Conservation (phyloP, 1,284 basidiomycete genomes). For the Blastosporella zonata region DNA sequence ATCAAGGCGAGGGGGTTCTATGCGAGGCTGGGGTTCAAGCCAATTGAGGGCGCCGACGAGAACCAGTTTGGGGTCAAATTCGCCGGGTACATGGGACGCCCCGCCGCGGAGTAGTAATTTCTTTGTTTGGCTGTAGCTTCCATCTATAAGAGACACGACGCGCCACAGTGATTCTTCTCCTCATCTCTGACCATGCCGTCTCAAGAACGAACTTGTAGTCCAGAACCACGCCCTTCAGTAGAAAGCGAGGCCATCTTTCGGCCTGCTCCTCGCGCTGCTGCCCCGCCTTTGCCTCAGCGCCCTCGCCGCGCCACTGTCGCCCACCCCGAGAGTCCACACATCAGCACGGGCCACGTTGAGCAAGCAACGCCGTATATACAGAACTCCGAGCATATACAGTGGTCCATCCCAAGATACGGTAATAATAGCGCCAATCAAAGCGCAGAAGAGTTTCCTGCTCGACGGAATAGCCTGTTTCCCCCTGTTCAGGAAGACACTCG, state of each 20-base stretch:
- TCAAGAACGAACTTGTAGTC: conserved; percentile 1
- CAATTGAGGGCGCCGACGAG: conserved; percentile 45
- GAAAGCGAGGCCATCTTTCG: not conserved
- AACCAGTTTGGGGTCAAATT: conserved; percentile 48
- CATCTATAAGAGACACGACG: conserved; percentile 5
- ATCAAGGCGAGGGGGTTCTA: conserved; percentile 57
- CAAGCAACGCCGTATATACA: conserved; percentile 15
- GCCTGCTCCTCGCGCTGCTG: not conserved
- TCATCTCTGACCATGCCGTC: conserved; percentile 10
- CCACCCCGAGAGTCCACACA: conserved; percentile 2
- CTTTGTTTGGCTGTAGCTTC: conserved; percentile 1
- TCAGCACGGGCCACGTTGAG: conserved; percentile 5
- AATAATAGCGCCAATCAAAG: conserved; percentile 15
- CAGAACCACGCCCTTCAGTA: conserved; percentile 1
- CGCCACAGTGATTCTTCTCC: not conserved
- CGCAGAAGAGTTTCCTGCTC: conserved; percentile 19
- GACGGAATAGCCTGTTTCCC: conserved; percentile 13
- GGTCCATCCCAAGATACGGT: conserved; percentile 21
- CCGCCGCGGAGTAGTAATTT: conserved; percentile 3
- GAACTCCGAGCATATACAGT: conserved; percentile 16
- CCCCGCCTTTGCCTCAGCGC: not conserved
- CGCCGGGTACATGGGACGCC: conserved; percentile 32
- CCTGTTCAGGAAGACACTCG: conserved; percentile 13
- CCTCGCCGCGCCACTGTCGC: conserved; percentile 2
- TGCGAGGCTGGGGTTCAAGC: conserved; percentile 49